Evolutionary conservation across 805 yeast genomes (phyloP).

Genomic region (Yamadazyma philogaea): DNA sequence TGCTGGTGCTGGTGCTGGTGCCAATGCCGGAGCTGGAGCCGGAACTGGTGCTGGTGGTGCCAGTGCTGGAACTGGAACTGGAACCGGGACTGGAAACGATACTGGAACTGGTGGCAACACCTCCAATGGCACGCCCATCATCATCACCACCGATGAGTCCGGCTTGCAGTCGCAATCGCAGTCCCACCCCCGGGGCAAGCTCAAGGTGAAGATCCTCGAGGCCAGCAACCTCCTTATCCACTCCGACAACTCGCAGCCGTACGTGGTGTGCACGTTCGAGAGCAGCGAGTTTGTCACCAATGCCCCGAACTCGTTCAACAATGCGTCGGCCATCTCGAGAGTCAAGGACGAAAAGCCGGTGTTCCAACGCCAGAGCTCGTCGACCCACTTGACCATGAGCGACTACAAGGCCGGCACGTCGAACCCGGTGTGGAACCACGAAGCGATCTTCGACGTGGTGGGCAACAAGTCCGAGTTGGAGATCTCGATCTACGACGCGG

Average conservation of each 20-base stretch:
- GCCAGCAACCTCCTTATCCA: slow-evolving; percentile 66
- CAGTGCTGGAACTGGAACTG: background rate
- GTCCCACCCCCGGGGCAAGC: slow-evolving; percentile 70
- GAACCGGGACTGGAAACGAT: background rate
- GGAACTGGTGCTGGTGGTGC: background rate
- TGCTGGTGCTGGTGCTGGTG: background rate
- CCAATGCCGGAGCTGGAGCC: background rate
- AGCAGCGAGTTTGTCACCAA: slow-evolving; percentile 86
- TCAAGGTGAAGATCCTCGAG: slow-evolving; percentile 75
- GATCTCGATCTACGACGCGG: slow-evolving; percentile 86
- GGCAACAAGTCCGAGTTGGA: slow-evolving; percentile 82
- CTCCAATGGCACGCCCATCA: slow-evolving; percentile 17
- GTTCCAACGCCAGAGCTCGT: slow-evolving; percentile 38
- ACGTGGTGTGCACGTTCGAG: slow-evolving; percentile 89
- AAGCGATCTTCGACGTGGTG: slow-evolving; percentile 87
- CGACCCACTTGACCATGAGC: slow-evolving; percentile 29
- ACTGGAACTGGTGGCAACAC: background rate
- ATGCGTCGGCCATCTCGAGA: slow-evolving; percentile 9
- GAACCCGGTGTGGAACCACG: slow-evolving; percentile 88
- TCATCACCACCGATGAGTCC: slow-evolving; percentile 42
- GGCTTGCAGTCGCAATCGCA: slow-evolving; percentile 27
- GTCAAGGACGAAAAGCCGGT: slow-evolving; percentile 22
- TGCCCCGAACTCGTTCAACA: slow-evolving; percentile 58
- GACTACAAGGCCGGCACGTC: slow-evolving; percentile 26
- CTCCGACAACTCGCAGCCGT: slow-evolving; percentile 63